Percentiles rank a stretch among this genome's conserved stretches.
Evolutionary conservation across 1,139 yeast species (phyloP).

Genomic region (Pichia sp.): DNA sequence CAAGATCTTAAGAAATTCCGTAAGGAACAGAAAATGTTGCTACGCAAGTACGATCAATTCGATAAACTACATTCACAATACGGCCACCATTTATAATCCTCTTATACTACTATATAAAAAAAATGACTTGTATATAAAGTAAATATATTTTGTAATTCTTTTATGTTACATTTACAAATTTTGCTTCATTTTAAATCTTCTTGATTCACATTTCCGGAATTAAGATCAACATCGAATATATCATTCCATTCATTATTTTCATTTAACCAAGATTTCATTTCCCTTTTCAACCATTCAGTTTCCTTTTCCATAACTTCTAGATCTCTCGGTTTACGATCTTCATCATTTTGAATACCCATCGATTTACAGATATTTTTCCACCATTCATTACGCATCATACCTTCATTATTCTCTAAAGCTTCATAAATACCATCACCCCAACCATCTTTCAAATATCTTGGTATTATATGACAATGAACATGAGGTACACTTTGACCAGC

Average conservation of each 20-base stretch:
- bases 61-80: conserved; percentile 14
- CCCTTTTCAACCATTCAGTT: conserved; percentile 43
- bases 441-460: conserved; percentile 59
- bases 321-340: conserved; percentile 45
- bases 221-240: conserved; percentile 5
- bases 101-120: too few species aligned
- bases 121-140: too few species aligned
- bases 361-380: conserved; percentile 23
- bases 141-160: too few species aligned
- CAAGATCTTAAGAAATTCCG: conserved; percentile 21
- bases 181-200: too few species aligned
- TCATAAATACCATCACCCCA: conserved; percentile 67
- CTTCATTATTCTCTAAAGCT: conserved; percentile 44
- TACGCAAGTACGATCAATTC: conserved; percentile 11
- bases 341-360: conserved; percentile 37
- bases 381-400: conserved; percentile 17
- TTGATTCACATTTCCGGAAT: not conserved
- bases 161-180: too few species aligned
- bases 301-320: conserved; percentile 59
- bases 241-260: conserved; percentile 3
- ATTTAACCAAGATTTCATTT: conserved; percentile 31
- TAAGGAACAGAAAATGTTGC: conserved; percentile 13
- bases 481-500: conserved; percentile 96
- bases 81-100: conserved; percentile 6
- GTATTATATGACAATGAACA: conserved; percentile 86